Evolutionary conservation across 2,329 filamentous ascomycete species (phyloP).

Genomic region (Calonectria multiphialidica): DNA sequence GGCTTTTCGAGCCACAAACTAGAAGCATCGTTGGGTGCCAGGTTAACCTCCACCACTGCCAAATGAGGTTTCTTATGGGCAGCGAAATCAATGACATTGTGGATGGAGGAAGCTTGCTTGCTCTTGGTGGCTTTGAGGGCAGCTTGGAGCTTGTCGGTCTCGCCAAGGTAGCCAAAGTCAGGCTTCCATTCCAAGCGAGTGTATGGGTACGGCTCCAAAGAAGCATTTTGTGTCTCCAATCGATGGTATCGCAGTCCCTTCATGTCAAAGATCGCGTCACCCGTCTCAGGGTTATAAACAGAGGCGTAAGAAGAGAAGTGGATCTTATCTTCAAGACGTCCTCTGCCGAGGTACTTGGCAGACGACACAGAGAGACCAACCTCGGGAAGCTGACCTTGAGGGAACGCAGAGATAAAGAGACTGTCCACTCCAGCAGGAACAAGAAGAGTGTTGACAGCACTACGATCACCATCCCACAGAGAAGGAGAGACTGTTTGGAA

Average conservation of each 20-base stretch:
- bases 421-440: slow-evolving; percentile 13
- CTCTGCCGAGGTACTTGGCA: slow-evolving; percentile 14
- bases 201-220: slow-evolving; percentile 15
- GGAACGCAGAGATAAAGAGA: slow-evolving; percentile 4
- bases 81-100: slow-evolving; percentile 11
- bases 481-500: slow-evolving; percentile 24
- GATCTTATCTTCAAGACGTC: slow-evolving; percentile 13
- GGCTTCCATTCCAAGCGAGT: slow-evolving; percentile 20
- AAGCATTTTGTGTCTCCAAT: not conserved
- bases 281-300: slow-evolving; percentile 9
- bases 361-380: slow-evolving; percentile 12
- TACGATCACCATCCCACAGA: slow-evolving; percentile 17
- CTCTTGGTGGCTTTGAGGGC: not conserved
- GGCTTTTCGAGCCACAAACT: slow-evolving; percentile 17
- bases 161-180: not conserved
- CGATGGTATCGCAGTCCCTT: slow-evolving; percentile 9
- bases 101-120: not conserved
- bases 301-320: slow-evolving; percentile 8
- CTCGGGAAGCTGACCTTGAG: slow-evolving; percentile 6
- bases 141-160: not conserved
- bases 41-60: slow-evolving; percentile 14
- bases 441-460: slow-evolving; percentile 5
- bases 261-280: slow-evolving; percentile 9
- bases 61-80: slow-evolving; percentile 19
- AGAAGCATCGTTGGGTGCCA: not conserved